Conservation (phyloP, 2,329 filamentous ascomycete genomes). For the Penicillium hordei region DNA sequence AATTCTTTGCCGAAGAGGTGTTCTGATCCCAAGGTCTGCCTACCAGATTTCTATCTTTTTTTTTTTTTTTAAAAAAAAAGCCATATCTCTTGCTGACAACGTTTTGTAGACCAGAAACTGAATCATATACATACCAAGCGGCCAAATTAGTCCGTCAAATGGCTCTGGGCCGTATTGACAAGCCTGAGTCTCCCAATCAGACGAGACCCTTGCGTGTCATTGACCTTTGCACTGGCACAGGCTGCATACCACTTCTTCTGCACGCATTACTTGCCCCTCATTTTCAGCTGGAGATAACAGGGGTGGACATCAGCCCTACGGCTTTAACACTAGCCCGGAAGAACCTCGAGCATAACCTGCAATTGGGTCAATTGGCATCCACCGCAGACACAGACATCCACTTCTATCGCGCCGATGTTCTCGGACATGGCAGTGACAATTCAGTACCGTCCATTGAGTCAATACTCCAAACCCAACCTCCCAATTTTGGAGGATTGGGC, state of each 20-base stretch:
- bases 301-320: conserved; percentile 68
- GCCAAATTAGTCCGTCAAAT: conserved; percentile 45
- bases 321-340: conserved; percentile 65
- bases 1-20: conserved; percentile 71
- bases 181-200: background rate
- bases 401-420: conserved; percentile 52
- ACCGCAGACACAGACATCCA: conserved; percentile 37
- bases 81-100: background rate
- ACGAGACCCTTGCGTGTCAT: conserved; percentile 59
- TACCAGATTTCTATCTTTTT: too few relatives aligned
- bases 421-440: conserved; percentile 16
- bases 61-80: background rate
- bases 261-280: conserved; percentile 57
- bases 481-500: background rate
- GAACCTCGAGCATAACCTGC: conserved; percentile 61
- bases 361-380: conserved; percentile 25
- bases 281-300: conserved; percentile 56
- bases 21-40: conserved; percentile 73
- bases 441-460: conserved; percentile 14
- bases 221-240: conserved; percentile 87
- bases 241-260: conserved; percentile 81
- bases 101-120: conserved; percentile 61
- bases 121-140: conserved; percentile 63
- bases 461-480: conserved; percentile 10
- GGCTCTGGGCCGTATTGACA: background rate